Conservation (phyloP, 2,329 filamentous ascomycete genomes). For the Aspergillus sp. region DNA sequence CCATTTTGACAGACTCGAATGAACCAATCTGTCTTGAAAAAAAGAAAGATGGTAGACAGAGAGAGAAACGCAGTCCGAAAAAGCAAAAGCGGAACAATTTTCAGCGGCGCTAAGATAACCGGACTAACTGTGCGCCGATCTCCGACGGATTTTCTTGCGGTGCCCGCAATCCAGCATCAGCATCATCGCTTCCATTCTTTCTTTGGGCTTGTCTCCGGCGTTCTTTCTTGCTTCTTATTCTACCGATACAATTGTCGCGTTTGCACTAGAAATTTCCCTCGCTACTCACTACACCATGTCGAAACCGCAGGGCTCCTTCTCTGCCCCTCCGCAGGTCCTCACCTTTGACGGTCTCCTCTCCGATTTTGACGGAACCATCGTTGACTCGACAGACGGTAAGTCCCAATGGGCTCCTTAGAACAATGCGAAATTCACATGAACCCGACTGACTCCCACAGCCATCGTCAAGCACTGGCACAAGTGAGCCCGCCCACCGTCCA, state of each 20-base stretch:
- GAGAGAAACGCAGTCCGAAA: constrained; percentile 13
- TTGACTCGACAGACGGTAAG: constrained; percentile 47
- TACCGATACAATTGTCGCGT: not conserved
- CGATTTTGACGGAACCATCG: constrained; percentile 49
- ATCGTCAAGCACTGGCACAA: constrained; percentile 65
- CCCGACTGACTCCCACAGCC: constrained; percentile 34
- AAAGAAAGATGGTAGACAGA: constrained; percentile 16
- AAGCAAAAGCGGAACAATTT: constrained; percentile 24
- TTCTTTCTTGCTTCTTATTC: not conserved
- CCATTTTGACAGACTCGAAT: constrained; percentile 34
- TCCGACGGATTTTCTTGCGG: constrained; percentile 16
- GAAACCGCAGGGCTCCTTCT: constrained; percentile 34
- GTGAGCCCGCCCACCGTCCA: constrained; percentile 31
- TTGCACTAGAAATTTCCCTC: not conserved
- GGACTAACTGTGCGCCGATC: constrained; percentile 35
- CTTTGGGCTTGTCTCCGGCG: constrained; percentile 2
- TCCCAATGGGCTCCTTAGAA: constrained; percentile 32
- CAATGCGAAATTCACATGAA: constrained; percentile 43
- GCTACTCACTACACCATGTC: constrained; percentile 27
- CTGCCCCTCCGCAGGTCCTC: constrained; percentile 38
- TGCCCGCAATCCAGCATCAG: not conserved
- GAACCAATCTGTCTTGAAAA: constrained; percentile 7
- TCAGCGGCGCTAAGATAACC: constrained; percentile 35
- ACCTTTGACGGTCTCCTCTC: constrained; percentile 46
- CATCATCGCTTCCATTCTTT: constrained; percentile 1